Base-by-base conservation (phyloP, 805 yeast species). In the Hanseniaspora singularis region DNA sequence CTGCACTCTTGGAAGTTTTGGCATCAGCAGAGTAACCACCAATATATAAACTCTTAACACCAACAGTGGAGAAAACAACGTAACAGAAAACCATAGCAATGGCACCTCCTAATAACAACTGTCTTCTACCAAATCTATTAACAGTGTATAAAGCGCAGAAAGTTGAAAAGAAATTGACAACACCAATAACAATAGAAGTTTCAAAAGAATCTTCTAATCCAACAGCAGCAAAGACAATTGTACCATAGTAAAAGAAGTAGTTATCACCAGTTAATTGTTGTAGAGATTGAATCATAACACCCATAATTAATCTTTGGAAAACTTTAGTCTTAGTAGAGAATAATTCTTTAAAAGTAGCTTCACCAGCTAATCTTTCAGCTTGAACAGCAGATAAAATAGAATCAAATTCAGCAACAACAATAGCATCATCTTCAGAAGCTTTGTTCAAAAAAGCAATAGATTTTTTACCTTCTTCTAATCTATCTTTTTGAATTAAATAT, bases 221-320 rank as follows among this genome's bases (percentile, higher is more conserved):
- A 49, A 76, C 79, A 53, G 81, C 72, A 54, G 71, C 59, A 69
- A 77, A 77, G 55, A 77, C 69, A 40, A 77, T 70, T 24, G 81
- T 76, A 57, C 81, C 81, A 54, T 76, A 77, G 65, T 76, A 77
- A 70, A 77, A 77, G 67, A 77, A 76, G 60, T 74, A 77, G 67
- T 77, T 77, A 62, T 70, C 67, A 69, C 83, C 83, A 44, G 79
- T 73, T 55, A 77, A 67, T 63, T 79, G 85, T 64, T 79, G 85
- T 63, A 79, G 67, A 52, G 76, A 72, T 64, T 76, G 80, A 40
- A 77, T 57, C 55, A 69, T 59, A 51, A 71, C 63, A 64, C 84
- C 83, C 62, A 75, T 67, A 19, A 68, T 42, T 9, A 69, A 64
- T 54, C 71, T 59, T 57, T 52, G 64, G 52, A 66, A 58, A 52